Percentiles rank a stretch among this genome's conserved stretches.
Conservation (phyloP, 2,329 filamentous ascomycete genomes). For the Penicillium capsulatum region DNA sequence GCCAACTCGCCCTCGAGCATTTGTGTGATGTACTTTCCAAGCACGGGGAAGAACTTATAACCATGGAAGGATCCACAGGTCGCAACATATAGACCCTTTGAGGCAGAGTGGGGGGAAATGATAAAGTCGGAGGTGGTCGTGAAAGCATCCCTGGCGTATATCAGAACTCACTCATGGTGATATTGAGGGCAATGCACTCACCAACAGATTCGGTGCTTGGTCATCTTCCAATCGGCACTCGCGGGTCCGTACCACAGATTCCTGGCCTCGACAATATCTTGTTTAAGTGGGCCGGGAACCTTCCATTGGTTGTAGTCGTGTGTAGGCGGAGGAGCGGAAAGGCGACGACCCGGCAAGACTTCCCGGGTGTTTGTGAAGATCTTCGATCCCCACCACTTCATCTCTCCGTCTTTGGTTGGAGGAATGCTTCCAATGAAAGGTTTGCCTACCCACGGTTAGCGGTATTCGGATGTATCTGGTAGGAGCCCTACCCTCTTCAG, state of each 20-base stretch:
- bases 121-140: conserved; percentile 54
- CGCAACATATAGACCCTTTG: conserved; percentile 42
- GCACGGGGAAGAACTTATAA: conserved; percentile 30
- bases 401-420: conserved; percentile 43
- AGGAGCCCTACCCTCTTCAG: conserved; percentile 26
- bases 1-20: conserved; percentile 26
- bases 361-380: conserved; percentile 57
- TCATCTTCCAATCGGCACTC: conserved; percentile 54
- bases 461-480: not conserved
- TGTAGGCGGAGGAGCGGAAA: conserved; percentile 54
- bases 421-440: conserved; percentile 58
- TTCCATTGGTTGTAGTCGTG: conserved; percentile 62
- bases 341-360: conserved; percentile 49
- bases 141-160: conserved; percentile 57
- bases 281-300: conserved; percentile 52
- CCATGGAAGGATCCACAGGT: conserved; percentile 31
- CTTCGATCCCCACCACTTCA: conserved; percentile 61
- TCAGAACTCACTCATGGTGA: conserved; percentile 2
- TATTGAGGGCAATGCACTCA: conserved; percentile 37
- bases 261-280: conserved; percentile 57
- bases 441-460: conserved; percentile 37
- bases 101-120: conserved; percentile 44
- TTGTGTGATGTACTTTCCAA: conserved; percentile 28
- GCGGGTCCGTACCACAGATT: conserved; percentile 58
- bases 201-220: conserved; percentile 65